phyloP scores from a whole-genome alignment of 148 eudicot genomes.

The Polygonum maritimum region DNA sequence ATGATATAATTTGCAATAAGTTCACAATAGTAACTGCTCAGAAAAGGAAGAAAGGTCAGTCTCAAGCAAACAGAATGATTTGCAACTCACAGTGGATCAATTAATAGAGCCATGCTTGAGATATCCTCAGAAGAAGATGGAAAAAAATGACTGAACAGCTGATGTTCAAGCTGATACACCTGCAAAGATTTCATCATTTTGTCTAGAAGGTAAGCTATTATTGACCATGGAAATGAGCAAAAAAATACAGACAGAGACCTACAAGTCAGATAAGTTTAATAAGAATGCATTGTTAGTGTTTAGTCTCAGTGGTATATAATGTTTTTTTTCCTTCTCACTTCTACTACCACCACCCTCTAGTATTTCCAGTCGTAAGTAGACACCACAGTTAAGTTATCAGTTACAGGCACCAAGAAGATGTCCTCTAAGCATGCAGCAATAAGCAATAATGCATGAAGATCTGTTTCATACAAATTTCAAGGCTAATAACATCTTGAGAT shows the following conservation, averaged over 20 bases:
- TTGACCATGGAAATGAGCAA: neutral
- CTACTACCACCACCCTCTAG: neutral
- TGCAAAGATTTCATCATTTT: slow-evolving; percentile 27
- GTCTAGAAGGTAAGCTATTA: neutral
- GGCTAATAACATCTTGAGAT: neutral
- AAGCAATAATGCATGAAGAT: neutral
- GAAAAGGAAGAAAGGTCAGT: neutral
- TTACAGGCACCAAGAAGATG: neutral
- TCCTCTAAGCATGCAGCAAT: neutral
- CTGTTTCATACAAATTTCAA: slow-evolving; percentile 1
- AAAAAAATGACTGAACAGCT: slow-evolving; percentile 92
- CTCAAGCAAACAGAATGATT: neutral
- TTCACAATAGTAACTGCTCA: neutral
- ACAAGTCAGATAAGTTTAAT: neutral
- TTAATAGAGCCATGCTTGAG: slow-evolving; percentile 81
- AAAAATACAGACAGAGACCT: neutral
- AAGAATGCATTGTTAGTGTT: neutral
- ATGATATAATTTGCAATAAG: neutral
- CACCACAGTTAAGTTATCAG: neutral
- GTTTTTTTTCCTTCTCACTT: neutral
- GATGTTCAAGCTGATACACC: slow-evolving; percentile 96
- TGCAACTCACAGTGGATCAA: slow-evolving; percentile 90
- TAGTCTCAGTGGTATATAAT: neutral
- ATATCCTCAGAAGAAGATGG: slow-evolving; percentile 89
- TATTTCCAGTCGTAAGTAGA: neutral